Conservation (phyloP, 2,329 filamentous ascomycete species). For the Calycina herbarum region DNA sequence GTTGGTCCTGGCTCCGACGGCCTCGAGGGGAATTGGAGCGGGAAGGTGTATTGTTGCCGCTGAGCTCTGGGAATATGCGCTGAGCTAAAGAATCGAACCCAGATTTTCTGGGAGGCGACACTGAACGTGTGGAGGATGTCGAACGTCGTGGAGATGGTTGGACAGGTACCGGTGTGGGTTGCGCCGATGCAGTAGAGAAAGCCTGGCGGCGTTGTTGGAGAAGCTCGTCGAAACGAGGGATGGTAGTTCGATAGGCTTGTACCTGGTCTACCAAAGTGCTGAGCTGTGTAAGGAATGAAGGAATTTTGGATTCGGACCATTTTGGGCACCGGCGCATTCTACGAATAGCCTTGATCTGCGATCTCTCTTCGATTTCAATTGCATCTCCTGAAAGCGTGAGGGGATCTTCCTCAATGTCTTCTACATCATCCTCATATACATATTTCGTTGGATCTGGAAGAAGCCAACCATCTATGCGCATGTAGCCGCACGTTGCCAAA, state of each 20-base stretch:
- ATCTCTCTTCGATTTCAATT: constrained; percentile 43
- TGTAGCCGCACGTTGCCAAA: constrained; percentile 79
- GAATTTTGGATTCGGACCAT: constrained; percentile 52
- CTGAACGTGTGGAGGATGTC: constrained; percentile 47
- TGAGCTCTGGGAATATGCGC: constrained; percentile 56
- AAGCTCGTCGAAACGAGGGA: constrained; percentile 73
- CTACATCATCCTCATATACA: constrained; percentile 51
- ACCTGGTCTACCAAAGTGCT: constrained; percentile 63
- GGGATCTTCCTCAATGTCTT: constrained; percentile 44
- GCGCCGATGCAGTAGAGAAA: constrained; percentile 57
- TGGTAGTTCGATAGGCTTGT: constrained; percentile 57
- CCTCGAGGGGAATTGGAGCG: constrained; percentile 37
- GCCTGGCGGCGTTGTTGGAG: constrained; percentile 64
- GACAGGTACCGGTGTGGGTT: constrained; percentile 31
- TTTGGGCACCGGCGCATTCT: constrained; percentile 54
- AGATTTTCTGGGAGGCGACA: constrained; percentile 54
- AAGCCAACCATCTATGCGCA: constrained; percentile 89
- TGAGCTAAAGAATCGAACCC: constrained; percentile 63
- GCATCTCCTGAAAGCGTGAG: constrained; percentile 25
- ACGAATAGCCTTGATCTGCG: constrained; percentile 49
- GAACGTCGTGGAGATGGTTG: constrained; percentile 43
- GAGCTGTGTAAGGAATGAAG: constrained; percentile 57
- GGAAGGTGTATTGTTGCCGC: constrained; percentile 28
- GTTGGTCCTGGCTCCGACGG: constrained; percentile 29
- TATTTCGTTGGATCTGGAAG: constrained; percentile 69